Evolutionary conservation across 2,329 filamentous ascomycete genomes (phyloP).

Genomic region (Sphaceloma murrayae): DNA sequence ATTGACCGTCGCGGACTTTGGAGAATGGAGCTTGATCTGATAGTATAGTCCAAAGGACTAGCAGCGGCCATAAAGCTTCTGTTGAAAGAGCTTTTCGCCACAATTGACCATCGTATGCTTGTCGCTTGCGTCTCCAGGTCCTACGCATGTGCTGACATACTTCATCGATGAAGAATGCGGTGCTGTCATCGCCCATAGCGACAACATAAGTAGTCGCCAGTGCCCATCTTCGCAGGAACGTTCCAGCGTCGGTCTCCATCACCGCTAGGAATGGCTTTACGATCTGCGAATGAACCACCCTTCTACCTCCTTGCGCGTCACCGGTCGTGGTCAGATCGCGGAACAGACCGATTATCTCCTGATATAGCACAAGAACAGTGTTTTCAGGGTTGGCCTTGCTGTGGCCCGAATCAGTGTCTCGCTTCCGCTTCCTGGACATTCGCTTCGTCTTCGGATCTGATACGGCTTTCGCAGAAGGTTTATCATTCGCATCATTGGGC

Average conservation of each 20-base stretch:
- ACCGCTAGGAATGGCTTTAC: background rate
- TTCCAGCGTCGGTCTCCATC: background rate
- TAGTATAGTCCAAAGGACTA: background rate
- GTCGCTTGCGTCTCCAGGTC: background rate
- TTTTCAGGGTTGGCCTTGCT: background rate
- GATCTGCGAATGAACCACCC: no score
- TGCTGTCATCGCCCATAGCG: background rate
- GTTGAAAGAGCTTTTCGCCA: background rate
- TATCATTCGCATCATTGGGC: background rate
- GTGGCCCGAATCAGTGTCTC: background rate
- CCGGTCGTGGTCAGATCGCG: background rate
- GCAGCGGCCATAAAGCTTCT: background rate
- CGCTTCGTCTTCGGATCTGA: background rate
- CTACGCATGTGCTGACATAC: background rate
- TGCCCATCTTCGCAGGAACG: background rate
- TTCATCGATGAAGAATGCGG: background rate
- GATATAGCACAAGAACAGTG: background rate
- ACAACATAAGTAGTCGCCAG: background rate
- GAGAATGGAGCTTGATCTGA: no score
- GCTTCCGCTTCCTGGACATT: conserved; percentile 10
- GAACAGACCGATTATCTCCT: background rate
- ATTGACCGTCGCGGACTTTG: no score
- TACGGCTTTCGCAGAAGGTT: background rate
- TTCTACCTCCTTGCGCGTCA: no score
- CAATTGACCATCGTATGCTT: background rate